These are phyloP conservation scores for Endotrypanum monterogeii DNA, from an alignment of 208 protist genomes.

Conservation along the genomic window DNA sequence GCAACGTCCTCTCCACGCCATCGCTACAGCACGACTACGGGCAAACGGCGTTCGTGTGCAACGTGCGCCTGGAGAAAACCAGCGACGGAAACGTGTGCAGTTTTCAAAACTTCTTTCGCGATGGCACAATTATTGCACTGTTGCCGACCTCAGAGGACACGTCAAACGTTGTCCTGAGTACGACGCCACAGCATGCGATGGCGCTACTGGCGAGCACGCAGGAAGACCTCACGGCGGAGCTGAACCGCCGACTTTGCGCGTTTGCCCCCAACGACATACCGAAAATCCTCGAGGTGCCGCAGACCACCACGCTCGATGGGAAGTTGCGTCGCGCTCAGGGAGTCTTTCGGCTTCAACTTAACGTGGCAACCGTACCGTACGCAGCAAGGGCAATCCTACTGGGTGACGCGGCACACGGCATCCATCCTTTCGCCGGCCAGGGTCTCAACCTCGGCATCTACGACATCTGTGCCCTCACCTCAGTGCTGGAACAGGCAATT, in stretches of 20 bases:
- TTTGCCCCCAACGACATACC: slow-evolving; percentile 82
- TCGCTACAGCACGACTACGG: slow-evolving; percentile 82
- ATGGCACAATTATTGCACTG: slow-evolving; percentile 84
- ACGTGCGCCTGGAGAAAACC: slow-evolving; percentile 61
- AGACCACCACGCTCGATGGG: slow-evolving; percentile 42
- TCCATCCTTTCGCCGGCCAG: slow-evolving; percentile 93
- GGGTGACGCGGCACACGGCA: slow-evolving; percentile 90
- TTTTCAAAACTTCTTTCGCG: slow-evolving; percentile 90
- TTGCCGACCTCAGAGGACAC: slow-evolving; percentile 77
- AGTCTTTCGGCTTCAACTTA: slow-evolving; percentile 72
- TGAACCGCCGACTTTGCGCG: slow-evolving; percentile 62
- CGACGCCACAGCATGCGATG: slow-evolving; percentile 63
- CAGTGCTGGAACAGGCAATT: slow-evolving; percentile 66
- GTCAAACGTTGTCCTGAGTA: slow-evolving; percentile 87
- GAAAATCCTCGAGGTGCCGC: slow-evolving; percentile 67
- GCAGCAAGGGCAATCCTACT: slow-evolving; percentile 65
- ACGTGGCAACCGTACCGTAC: slow-evolving; percentile 65
- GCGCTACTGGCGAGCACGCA: slow-evolving; percentile 53
- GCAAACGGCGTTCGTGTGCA: slow-evolving; percentile 83
- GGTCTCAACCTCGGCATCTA: slow-evolving; percentile 93
- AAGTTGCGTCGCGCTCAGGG: slow-evolving; percentile 57
- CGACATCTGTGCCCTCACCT: slow-evolving; percentile 75
- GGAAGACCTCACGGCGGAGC: slow-evolving; percentile 64
- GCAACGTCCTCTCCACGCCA: slow-evolving; percentile 54
- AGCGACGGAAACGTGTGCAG: slow-evolving; percentile 83